These are phyloP conservation scores for Mixia osmundae DNA, from an alignment of 1,284 basidiomycete species.

Conservation along the genomic window DNA sequence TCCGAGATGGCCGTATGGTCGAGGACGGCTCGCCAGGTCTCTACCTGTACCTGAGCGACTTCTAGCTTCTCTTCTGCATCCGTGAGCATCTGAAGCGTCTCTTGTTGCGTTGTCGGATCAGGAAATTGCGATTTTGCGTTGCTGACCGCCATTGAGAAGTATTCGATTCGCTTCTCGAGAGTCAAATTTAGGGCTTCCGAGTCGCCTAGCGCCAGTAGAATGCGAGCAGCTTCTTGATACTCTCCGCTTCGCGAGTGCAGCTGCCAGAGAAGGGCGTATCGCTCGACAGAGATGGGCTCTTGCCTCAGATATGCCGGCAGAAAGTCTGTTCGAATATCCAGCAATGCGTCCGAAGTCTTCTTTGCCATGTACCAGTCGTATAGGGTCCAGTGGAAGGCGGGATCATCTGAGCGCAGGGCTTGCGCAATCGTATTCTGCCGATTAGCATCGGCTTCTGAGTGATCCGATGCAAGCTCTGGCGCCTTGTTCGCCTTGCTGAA, in stretches of 20 bases:
- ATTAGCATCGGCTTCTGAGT: conserved; percentile 35
- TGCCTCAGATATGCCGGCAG: conserved; percentile 41
- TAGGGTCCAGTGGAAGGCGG: conserved; percentile 78
- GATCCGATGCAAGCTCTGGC: conserved; percentile 19
- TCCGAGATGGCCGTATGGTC: conserved; percentile 22
- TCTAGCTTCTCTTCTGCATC: conserved; percentile 90
- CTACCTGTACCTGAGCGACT: conserved; percentile 85
- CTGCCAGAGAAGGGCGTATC: conserved; percentile 82
- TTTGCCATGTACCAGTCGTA: conserved; percentile 80
- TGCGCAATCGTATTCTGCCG: conserved; percentile 51
- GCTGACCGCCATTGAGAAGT: conserved; percentile 73
- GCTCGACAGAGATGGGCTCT: conserved; percentile 55
- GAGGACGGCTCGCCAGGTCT: conserved; percentile 32
- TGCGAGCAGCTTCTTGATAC: conserved; percentile 60
- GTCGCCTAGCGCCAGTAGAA: conserved; percentile 64
- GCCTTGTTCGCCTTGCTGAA: conserved; percentile 12
- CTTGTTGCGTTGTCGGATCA: conserved; percentile 38
- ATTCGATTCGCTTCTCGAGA: conserved; percentile 54
- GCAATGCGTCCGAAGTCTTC: conserved; percentile 59
- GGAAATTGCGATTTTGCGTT: conserved; percentile 78
- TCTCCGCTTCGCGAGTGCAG: conserved; percentile 81
- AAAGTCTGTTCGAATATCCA: conserved; percentile 38
- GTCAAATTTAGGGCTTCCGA: conserved; percentile 40
- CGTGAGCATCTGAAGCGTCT: conserved; percentile 70
- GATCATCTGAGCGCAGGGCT: conserved; percentile 61